Conservation (phyloP, 2,329 filamentous ascomycete species). For the Parasarocladium wereldwijsianum region DNA sequence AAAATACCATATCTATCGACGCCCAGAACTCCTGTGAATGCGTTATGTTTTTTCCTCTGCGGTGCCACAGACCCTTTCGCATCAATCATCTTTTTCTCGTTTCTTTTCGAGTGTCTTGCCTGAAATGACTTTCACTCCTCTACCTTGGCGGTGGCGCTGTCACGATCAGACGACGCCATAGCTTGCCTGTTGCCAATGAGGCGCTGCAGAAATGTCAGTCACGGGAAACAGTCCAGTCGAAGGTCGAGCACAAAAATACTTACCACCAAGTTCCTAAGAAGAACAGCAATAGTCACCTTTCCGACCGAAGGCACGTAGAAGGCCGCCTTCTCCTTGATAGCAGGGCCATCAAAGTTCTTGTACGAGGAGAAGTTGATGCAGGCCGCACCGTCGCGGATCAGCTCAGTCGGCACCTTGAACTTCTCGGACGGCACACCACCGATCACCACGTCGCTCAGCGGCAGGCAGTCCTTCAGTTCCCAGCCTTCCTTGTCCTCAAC, state of each 20-base stretch:
- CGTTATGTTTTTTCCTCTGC: too few species aligned
- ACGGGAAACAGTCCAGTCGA: background rate
- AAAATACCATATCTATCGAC: too few species aligned
- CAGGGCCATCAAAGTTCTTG: slow-evolving; percentile 76
- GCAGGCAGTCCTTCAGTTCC: slow-evolving; percentile 66
- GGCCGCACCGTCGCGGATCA: slow-evolving; percentile 81
- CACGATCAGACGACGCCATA: slow-evolving; percentile 19
- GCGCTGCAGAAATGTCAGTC: slow-evolving; percentile 23
- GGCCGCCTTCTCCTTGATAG: slow-evolving; percentile 86
- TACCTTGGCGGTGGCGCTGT: slow-evolving; percentile 8
- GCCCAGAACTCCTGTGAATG: too few species aligned
- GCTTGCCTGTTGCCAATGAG: slow-evolving; percentile 34
- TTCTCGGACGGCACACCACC: slow-evolving; percentile 76
- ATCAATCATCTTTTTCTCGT: too few species aligned
- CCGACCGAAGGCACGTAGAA: slow-evolving; percentile 96
- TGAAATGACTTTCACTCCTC: slow-evolving; percentile 1
- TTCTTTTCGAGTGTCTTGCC: too few species aligned
- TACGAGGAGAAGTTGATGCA: slow-evolving; percentile 98
- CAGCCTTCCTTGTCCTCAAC: slow-evolving; percentile 71
- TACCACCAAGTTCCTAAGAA: slow-evolving; percentile 80
- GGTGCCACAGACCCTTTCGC: too few species aligned
- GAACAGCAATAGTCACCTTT: slow-evolving; percentile 89
- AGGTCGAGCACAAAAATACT: slow-evolving; percentile 19
- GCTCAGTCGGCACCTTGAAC: slow-evolving; percentile 77
- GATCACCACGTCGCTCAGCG: slow-evolving; percentile 87